Evolutionary conservation across 371 early-diverging fungal genomes (phyloP).

Genomic region (Mycotypha africana): DNA sequence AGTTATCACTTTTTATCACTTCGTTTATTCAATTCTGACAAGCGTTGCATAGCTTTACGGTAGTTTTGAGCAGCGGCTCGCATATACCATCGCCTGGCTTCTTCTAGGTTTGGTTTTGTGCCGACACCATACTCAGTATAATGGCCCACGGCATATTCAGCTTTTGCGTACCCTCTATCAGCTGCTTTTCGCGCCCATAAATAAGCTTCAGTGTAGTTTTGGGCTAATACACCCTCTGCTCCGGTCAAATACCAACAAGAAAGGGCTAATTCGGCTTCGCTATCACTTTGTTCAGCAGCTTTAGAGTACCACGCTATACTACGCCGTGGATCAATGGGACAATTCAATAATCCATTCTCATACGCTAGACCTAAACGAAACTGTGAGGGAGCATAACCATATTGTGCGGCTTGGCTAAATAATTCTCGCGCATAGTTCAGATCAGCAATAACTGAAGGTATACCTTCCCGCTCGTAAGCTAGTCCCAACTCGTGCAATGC

Average conservation of each 20-base stretch:
- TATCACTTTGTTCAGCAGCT: slow-evolving; percentile 83
- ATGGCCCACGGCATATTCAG: slow-evolving; percentile 89
- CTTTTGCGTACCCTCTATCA: slow-evolving; percentile 75
- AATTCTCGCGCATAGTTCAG: slow-evolving; percentile 83
- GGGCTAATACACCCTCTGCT: slow-evolving; percentile 70
- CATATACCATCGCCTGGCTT: slow-evolving; percentile 74
- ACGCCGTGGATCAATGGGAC: slow-evolving; percentile 81
- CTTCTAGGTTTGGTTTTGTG: slow-evolving; percentile 57
- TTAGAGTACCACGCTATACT: slow-evolving; percentile 96
- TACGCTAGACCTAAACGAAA: slow-evolving; percentile 91
- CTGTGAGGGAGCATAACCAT: slow-evolving; percentile 91
- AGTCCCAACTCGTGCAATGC: slow-evolving; percentile 90
- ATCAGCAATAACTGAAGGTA: slow-evolving; percentile 77
- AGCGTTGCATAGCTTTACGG: slow-evolving; percentile 65
- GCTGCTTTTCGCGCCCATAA: slow-evolving; percentile 87
- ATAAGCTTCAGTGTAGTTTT: slow-evolving; percentile 80
- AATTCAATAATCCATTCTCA: slow-evolving; percentile 90
- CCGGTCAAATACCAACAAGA: slow-evolving; percentile 92
- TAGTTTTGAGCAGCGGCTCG: slow-evolving; percentile 75
- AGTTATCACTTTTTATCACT: too few species aligned
- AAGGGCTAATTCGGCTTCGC: slow-evolving; percentile 78
- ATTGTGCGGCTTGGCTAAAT: slow-evolving; percentile 86
- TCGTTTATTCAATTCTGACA: slow-evolving; percentile 72
- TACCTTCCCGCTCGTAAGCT: slow-evolving; percentile 79
- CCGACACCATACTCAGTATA: slow-evolving; percentile 81